phyloP scores from a whole-genome alignment of 2,329 filamentous ascomycete species.

The Colletotrichum tamarilloi region DNA sequence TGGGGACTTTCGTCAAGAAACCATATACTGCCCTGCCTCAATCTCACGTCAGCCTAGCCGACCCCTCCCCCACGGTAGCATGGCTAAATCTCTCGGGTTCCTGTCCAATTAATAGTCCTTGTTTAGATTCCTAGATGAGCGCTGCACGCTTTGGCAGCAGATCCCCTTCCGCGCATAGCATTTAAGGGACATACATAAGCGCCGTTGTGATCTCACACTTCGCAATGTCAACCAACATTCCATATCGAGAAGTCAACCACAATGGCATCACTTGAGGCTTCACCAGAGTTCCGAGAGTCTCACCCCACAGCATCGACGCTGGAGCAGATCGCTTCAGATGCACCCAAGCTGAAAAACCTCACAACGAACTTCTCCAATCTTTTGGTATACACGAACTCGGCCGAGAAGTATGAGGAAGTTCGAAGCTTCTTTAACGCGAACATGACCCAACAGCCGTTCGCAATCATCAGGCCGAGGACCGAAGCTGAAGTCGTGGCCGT shows the following conservation, averaged over 20 bases:
- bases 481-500: constrained; percentile 14
- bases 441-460: constrained; percentile 9
- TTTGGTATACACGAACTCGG: constrained; percentile 14
- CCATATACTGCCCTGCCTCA: neutral
- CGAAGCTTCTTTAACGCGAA: constrained; percentile 8
- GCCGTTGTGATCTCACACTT: neutral
- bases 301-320: constrained; percentile 7
- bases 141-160: neutral
- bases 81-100: neutral
- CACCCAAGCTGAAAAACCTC: constrained; percentile 3
- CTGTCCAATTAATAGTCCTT: neutral
- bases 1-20: neutral
- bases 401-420: constrained; percentile 13
- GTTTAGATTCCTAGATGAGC: neutral
- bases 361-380: neutral
- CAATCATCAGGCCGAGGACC: constrained; percentile 22
- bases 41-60: neutral
- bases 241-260: neutral
- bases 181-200: neutral
- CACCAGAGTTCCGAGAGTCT: constrained; percentile 13
- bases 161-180: neutral
- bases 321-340: constrained; percentile 17
- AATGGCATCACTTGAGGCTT: constrained; percentile 22
- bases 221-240: neutral
- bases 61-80: neutral